phyloP scores from a whole-genome alignment of 805 yeast species.

The Saccharomycopsis selenospora region DNA sequence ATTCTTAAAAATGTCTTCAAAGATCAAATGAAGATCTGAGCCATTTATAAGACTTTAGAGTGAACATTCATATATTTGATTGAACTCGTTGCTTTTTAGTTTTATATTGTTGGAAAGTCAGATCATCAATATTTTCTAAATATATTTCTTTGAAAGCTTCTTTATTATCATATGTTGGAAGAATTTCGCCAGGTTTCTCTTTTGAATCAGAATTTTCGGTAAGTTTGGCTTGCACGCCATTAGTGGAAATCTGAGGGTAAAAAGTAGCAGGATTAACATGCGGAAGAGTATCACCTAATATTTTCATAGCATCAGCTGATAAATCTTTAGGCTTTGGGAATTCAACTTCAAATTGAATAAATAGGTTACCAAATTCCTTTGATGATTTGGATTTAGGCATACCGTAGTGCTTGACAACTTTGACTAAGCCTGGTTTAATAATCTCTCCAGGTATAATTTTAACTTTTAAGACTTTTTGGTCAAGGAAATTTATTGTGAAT shows the following conservation, averaged over 20 bases:
- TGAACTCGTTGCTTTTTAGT: neutral
- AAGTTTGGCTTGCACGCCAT: no score
- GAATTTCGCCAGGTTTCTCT: no score
- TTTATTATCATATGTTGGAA: no score
- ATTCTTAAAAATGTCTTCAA: no score
- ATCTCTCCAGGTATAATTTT: conserved; percentile 45
- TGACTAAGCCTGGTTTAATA: conserved; percentile 41
- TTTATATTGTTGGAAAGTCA: neutral
- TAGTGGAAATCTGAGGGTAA: neutral
- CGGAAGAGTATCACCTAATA: neutral
- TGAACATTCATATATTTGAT: no score
- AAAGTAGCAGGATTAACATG: neutral
- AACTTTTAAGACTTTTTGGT: conserved; percentile 32
- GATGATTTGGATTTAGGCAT: conserved; percentile 43
- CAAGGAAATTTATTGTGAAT: conserved; percentile 33
- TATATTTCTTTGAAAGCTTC: neutral
- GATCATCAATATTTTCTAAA: neutral
- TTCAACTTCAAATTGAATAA: conserved; percentile 48
- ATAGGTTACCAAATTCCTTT: conserved; percentile 42
- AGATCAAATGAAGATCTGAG: no score
- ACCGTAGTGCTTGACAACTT: conserved; percentile 45
- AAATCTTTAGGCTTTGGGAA: conserved; percentile 38
- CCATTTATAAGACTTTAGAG: no score
- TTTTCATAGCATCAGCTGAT: neutral
- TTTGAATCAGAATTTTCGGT: no score